Evolutionary conservation across 2,329 filamentous ascomycete species (phyloP), one percentile per base, ranked within the genome.

Genomic region (Mycosphaerella arachidis): DNA sequence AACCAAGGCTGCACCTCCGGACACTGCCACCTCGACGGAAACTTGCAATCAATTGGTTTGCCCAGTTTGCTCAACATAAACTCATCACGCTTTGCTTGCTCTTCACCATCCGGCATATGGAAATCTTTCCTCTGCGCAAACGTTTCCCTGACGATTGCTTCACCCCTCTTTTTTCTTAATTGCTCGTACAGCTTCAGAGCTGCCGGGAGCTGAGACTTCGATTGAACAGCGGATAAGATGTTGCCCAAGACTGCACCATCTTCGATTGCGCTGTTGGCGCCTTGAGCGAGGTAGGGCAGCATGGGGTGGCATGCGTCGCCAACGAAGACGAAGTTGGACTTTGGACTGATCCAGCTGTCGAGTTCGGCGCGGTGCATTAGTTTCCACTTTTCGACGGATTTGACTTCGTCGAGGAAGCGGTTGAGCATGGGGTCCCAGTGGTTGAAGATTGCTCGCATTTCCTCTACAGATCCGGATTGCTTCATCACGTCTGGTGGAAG

Each of bases 351-450:
- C 84, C 84, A 86, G 2, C 73, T 78, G 9, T 77, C 74, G 66
- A 86, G 74, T 62, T 84, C 79, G 2, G 76, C 75, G 48, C 78
- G 67, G 46, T 84, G 79, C 83, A 89, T 86, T 35, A 90, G 71
- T 68, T 85, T 87, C 88, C 87, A 90, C 71, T 89, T 90, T 43
- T 85, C 81, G 0, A 89, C 84, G 1, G 73, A 78, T 40, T 82
- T 79, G 0, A 88, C 85, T 48, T 80, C 78, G 3, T 74, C 72
- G 12, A 82, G 70, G 51, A 82, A 77, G 16, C 71, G 68, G 24
- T 72, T 79, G 53, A 78, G 67, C 51, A 86, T 78, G 1, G 86
- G 86, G 73, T 90, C 86, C 87, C 87, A 90, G 0, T 77, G 78
- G 6, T 75, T 72, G 67, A 90, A 89, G 1, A 86, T 69, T 4